phyloP scores from a whole-genome alignment of 352 stramenopile species.

The Phytophthora tentaculata region DNA sequence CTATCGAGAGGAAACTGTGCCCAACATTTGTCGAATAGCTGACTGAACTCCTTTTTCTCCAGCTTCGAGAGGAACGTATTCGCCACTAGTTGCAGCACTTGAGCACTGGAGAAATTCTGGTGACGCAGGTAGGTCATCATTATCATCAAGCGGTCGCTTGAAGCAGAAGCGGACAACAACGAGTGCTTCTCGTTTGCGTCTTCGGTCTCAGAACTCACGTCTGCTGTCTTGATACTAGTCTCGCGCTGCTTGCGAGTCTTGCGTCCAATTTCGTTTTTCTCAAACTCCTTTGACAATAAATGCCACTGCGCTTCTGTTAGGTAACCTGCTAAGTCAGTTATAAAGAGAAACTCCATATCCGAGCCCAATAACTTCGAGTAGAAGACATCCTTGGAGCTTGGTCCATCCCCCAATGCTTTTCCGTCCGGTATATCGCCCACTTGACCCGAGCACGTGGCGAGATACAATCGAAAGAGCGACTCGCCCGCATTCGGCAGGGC shows the following conservation, averaged over 20 bases:
- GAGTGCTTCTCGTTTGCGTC: constrained; percentile 28
- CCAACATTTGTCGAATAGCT: constrained; percentile 52
- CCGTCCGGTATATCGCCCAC: constrained; percentile 23
- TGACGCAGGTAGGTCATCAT: constrained; percentile 67
- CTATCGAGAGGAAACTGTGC: constrained; percentile 40
- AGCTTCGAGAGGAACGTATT: constrained; percentile 55
- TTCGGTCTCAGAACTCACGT: constrained; percentile 22
- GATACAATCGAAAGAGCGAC: constrained; percentile 68
- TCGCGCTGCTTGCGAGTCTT: constrained; percentile 34
- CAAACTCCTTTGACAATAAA: constrained; percentile 67
- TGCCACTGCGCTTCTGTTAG: constrained; percentile 71
- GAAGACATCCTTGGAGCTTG: constrained; percentile 57
- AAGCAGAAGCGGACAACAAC: constrained; percentile 18
- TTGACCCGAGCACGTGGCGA: constrained; percentile 46
- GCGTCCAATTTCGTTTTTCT: constrained; percentile 53
- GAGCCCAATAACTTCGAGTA: constrained; percentile 60
- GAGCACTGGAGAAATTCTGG: constrained; percentile 49
- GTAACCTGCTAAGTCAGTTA: constrained; percentile 64
- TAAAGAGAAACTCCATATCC: constrained; percentile 78
- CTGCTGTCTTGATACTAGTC: constrained; percentile 10
- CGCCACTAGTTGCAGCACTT: constrained; percentile 53
- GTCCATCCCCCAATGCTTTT: constrained; percentile 11
- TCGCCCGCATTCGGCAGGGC: constrained; percentile 62
- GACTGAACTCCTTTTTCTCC: constrained; percentile 46
- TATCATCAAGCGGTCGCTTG: constrained; percentile 63